Evolutionary conservation across 2,329 filamentous ascomycete genomes (phyloP).

Genomic region (Phoma sp.): DNA sequence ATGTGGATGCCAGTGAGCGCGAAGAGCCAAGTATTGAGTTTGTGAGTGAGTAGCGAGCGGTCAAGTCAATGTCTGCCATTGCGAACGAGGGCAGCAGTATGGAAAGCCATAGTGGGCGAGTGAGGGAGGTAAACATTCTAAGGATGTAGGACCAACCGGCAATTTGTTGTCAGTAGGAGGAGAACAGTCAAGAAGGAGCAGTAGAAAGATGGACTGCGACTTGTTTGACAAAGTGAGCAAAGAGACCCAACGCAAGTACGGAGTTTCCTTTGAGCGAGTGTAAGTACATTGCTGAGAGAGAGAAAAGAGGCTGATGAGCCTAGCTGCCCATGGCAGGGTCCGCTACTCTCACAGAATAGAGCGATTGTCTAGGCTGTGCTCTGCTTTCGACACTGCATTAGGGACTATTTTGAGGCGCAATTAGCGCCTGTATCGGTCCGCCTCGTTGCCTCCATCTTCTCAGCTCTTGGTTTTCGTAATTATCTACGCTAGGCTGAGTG

Average conservation of each 20-base stretch:
- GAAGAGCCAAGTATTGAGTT: constrained; percentile 13
- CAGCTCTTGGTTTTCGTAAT: not conserved
- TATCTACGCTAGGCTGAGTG: not conserved
- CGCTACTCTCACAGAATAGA: no score
- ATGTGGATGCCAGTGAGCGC: constrained; percentile 15
- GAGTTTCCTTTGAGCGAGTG: no score
- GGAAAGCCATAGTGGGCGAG: not conserved
- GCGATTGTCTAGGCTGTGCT: not conserved
- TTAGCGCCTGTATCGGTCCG: not conserved
- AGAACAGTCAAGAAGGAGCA: no score
- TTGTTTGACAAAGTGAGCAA: no score
- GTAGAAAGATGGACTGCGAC: no score
- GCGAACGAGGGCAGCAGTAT: not conserved
- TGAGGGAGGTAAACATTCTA: not conserved
- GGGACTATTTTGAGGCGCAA: not conserved
- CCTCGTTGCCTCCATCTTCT: not conserved
- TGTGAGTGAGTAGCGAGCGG: constrained; percentile 6
- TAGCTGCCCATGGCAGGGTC: no score
- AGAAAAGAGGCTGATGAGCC: no score
- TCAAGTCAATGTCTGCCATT: constrained; percentile 8
- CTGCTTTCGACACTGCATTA: not conserved
- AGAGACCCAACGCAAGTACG: no score
- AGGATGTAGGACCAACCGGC: no score
- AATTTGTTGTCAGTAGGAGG: no score
- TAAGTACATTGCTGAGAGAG: no score